phyloP scores from a whole-genome alignment of 495 filamentous ascomycete species.

The Tricharina praecox region DNA sequence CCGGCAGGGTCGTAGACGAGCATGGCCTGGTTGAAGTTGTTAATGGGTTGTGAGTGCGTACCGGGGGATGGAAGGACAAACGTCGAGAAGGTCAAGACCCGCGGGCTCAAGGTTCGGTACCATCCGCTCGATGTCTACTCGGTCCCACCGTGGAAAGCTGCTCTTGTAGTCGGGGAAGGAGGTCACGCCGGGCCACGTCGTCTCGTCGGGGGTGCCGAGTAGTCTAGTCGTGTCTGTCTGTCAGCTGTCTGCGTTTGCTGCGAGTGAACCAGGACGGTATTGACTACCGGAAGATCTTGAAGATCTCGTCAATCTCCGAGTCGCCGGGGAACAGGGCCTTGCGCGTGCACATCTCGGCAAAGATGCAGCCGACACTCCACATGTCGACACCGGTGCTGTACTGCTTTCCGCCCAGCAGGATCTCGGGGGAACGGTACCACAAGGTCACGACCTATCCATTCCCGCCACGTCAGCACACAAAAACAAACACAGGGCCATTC shows the following conservation, averaged over 20 bases:
- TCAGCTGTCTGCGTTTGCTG: constrained; percentile 3
- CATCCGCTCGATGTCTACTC: constrained; percentile 44
- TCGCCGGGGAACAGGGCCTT: constrained; percentile 96
- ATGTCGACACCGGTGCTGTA: constrained; percentile 98
- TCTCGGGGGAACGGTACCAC: constrained; percentile 97
- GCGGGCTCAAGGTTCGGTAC: constrained; percentile 50
- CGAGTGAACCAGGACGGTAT: too few species aligned
- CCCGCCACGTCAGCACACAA: neutral
- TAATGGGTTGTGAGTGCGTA: neutral
- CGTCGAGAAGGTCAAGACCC: constrained; percentile 78
- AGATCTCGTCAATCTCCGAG: constrained; percentile 98
- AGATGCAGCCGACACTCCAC: constrained; percentile 98
- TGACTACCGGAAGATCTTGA: constrained; percentile 85
- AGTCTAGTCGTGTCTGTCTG: constrained; percentile 36
- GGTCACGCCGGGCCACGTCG: constrained; percentile 86
- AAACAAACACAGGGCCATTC: neutral
- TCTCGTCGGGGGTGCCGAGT: constrained; percentile 79
- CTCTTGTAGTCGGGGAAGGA: constrained; percentile 95
- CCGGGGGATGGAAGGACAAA: constrained; percentile 15
- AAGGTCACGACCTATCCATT: constrained; percentile 82
- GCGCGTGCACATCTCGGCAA: constrained; percentile 98
- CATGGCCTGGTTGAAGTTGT: constrained; percentile 31
- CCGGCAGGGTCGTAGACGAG: constrained; percentile 89
- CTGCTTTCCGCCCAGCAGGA: constrained; percentile 88
- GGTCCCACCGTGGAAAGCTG: constrained; percentile 89